Evolutionary conservation across 1,139 yeast species (phyloP), one percentile per base, ranked within the genome.

Genomic region (Chernovozyma aurita): DNA sequence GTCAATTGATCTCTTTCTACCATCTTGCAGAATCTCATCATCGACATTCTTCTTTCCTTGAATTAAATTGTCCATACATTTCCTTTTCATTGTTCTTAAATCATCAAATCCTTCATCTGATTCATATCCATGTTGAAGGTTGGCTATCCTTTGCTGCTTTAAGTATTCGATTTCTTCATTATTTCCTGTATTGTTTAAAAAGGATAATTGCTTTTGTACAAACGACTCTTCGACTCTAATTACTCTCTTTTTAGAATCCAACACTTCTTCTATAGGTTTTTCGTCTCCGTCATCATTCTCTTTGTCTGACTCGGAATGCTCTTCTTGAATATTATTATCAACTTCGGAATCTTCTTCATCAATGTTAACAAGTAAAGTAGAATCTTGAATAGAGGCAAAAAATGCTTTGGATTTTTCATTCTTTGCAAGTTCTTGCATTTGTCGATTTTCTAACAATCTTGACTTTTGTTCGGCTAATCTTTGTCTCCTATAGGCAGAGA

Each of bases 391-490:
- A 18, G 85, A 73, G 21, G 78, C 78, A 49, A 83, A 81, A 52
- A 87, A 87, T 0, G 95, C 90, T 45, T 74, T 71, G 2, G 87
- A 72, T 49, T 76, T 84, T 15, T 80, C 79, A 48, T 61, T 59
- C 37, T 64, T 60, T n/a, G 63, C 48, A 28, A 79, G 57, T 32
- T 65, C 69, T 37, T 71, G 71, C 29, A 76, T 54, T 30, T 70
- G 71, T 37, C 72, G 76, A 48, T 74, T 76, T 40, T 76, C 80
- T 40, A 77, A 55, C 42, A 80, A 56, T 47, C 77, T 70, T 46
- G 71, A 70, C 42, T 70, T 70, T 57, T 80, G 84, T 42, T 75
- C 73, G 41, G 69, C 70, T 39, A 72, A 65, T 50, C 80, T 74
- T 43, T 70, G 76, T 38, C 62, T 63, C 46, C 77, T 63, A 43